phyloP scores from a whole-genome alignment of 371 early-diverging fungal species.

The Mortierella polycephala region DNA sequence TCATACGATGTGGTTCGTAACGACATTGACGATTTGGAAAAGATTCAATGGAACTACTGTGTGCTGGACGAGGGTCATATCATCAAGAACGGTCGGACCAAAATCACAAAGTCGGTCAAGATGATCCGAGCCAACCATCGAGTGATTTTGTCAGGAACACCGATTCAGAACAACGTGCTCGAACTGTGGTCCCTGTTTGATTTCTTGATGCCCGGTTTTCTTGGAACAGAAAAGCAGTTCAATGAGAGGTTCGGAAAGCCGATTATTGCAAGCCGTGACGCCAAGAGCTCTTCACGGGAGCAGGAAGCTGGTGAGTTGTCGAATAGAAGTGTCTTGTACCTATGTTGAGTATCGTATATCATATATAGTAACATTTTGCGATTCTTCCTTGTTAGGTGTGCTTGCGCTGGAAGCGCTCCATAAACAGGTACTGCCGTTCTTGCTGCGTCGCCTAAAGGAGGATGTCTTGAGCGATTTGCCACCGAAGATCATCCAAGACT shows the following conservation, averaged over 20 bases:
- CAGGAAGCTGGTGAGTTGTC: slow-evolving; percentile 72
- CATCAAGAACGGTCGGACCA: slow-evolving; percentile 96
- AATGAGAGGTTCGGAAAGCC: slow-evolving; percentile 92
- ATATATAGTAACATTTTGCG: not conserved
- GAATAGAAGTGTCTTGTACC: not conserved
- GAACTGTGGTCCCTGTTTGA: slow-evolving; percentile 99
- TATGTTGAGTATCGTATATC: not conserved
- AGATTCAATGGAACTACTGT: slow-evolving; percentile 93
- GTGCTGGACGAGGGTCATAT: slow-evolving; percentile 99
- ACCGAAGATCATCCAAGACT: slow-evolving; percentile 99
- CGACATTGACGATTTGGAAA: slow-evolving; percentile 86
- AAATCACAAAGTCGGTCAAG: slow-evolving; percentile 93
- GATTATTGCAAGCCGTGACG: slow-evolving; percentile 89
- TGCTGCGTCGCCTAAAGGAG: slow-evolving; percentile 97
- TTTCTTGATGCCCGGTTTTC: slow-evolving; percentile 97
- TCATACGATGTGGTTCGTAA: slow-evolving; percentile 98
- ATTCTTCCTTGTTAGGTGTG: slow-evolving; percentile 65
- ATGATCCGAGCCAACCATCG: slow-evolving; percentile 86
- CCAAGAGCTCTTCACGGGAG: slow-evolving; percentile 84
- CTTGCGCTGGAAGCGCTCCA: slow-evolving; percentile 94
- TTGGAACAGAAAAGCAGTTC: slow-evolving; percentile 89
- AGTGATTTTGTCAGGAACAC: slow-evolving; percentile 98
- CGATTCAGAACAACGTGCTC: slow-evolving; percentile 98
- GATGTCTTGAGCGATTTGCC: slow-evolving; percentile 99
- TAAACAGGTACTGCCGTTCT: slow-evolving; percentile 97